Evolutionary conservation across 2,329 filamentous ascomycete genomes (phyloP).

Genomic region (Hypomyces rosellus): DNA sequence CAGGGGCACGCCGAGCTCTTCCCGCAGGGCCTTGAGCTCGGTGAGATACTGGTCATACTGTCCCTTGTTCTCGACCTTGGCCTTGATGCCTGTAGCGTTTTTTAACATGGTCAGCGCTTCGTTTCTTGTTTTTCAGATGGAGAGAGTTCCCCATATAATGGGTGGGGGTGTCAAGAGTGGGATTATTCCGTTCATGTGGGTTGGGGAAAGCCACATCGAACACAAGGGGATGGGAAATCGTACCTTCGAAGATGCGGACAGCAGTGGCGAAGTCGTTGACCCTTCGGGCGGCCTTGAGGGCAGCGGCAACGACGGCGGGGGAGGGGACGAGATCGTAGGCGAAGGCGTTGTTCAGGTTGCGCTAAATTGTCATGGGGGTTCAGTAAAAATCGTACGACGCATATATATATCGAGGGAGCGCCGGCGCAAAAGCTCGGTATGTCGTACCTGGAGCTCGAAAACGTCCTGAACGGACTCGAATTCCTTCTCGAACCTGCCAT

Average conservation of each 20-base stretch:
- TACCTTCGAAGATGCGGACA: constrained; percentile 98
- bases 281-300: constrained; percentile 85
- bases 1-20: constrained; percentile 85
- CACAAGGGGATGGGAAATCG: constrained; percentile 21
- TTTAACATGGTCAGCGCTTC: constrained; percentile 3
- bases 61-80: constrained; percentile 97
- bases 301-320: constrained; percentile 81
- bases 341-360: constrained; percentile 99
- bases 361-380: constrained; percentile 35
- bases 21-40: constrained; percentile 85
- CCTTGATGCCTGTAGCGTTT: constrained; percentile 73
- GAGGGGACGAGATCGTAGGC: constrained; percentile 99
- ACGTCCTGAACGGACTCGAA: constrained; percentile 97
- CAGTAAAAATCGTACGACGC: constrained; percentile 19
- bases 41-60: constrained; percentile 96
- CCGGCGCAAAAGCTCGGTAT: constrained; percentile 14
- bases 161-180: neutral
- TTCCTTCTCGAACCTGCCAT: constrained; percentile 92
- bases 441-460: constrained; percentile 94
- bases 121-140: neutral
- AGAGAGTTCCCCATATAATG: neutral
- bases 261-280: constrained; percentile 99
- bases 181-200: neutral
- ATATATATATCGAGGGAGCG: neutral
- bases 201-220: neutral